These are phyloP conservation scores for Mucor lusitanicus DNA, from an alignment of 371 early-diverging fungal species.

Conservation along the genomic window DNA sequence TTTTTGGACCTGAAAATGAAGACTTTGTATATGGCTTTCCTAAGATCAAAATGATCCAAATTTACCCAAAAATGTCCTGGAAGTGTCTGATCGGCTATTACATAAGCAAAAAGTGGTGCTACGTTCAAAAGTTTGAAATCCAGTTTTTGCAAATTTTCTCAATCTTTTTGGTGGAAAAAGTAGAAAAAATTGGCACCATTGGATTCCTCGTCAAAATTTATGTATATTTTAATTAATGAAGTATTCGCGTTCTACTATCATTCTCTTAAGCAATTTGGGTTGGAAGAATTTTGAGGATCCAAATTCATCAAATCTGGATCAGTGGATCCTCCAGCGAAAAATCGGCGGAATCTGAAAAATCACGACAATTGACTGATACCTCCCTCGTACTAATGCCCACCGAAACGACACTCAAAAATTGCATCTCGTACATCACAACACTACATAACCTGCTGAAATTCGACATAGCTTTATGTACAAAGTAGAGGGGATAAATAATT, in stretches of 20 bases:
- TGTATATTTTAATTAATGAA: neutral
- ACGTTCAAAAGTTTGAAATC: neutral
- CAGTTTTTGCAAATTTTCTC: neutral
- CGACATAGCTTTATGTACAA: neutral
- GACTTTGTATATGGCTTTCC: neutral
- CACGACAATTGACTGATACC: too few species aligned
- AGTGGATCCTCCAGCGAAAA: too few species aligned
- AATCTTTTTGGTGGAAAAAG: neutral
- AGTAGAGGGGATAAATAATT: neutral
- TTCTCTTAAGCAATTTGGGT: neutral
- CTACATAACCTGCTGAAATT: neutral
- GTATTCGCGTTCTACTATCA: neutral
- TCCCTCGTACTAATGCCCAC: too few species aligned
- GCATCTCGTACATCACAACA: too few species aligned
- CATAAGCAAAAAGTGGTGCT: neutral
- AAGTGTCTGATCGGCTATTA: neutral
- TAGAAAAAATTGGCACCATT: neutral
- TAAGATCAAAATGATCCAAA: neutral
- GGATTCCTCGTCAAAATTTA: neutral
- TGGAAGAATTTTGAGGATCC: neutral
- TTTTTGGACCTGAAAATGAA: neutral
- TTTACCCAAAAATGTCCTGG: neutral
- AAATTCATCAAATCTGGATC: neutral
- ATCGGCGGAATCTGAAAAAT: too few species aligned
- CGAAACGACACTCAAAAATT: too few species aligned